Evolutionary conservation across 352 stramenopile species (phyloP), one percentile per base, ranked within the genome.

Genomic region (Globisporangium middletonii): DNA sequence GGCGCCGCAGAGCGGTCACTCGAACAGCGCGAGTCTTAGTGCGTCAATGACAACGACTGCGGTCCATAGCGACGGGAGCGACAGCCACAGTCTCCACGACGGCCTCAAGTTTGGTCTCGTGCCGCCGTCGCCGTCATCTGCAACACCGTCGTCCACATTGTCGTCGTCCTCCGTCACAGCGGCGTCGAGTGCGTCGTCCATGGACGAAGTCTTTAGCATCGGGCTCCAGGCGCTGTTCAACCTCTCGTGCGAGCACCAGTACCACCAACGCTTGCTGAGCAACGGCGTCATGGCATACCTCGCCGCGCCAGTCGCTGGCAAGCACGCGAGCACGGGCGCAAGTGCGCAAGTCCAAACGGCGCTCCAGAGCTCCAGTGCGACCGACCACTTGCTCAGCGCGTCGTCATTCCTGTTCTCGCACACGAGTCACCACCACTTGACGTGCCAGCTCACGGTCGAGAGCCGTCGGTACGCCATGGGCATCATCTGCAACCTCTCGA

Each of bases 151-250:
- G 41, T 45, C 18, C 3, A 13, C 15, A 16, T 45, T 13, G 3
- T 35, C 7, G 30, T 38, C 33, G 33, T 38, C 48, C 30, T 6
- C 19, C 18, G 23, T 26, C 42, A 7, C 41, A 18, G n/a, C 41
- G 13, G 12, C 41, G 41, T 45, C 41, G 41, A 45, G 3, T 8
- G 23, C 28, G 2, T 59, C 35, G 6, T 67, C 70, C 8, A 76
- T 65, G 1, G 79, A 86, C 19, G 77, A 91, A 57, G 73, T 90
- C 2, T 77, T 93, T 7, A 73, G 75, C 6, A 74, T 93, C 33
- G 83, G 80, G 2, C 69, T 91, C 3, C 75, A 88, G 27, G 77
- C 83, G 0, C 70, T 93, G 0, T 91, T 90, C 59, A 93, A 93
- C 37, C 45, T 93, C 16, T 90, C 79, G 12, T 89, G 81, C 28